A percentile compares a stretch with the other conserved stretches of the same genome.
Conservation (phyloP, 2,329 filamentous ascomycete genomes). For the Eutypa lata region DNA sequence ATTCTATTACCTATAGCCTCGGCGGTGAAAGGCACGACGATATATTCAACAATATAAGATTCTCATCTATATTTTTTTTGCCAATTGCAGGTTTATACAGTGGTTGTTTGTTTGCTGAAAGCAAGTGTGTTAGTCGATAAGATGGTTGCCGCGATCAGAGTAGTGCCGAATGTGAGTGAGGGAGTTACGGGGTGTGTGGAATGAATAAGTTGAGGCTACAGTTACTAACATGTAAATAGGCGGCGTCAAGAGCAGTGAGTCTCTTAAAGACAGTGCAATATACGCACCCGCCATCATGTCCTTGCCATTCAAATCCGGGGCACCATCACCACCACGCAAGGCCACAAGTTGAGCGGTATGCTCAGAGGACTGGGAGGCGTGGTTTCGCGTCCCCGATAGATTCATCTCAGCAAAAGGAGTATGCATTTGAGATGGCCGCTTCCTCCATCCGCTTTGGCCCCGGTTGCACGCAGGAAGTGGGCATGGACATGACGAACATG, state of each 20-base stretch:
- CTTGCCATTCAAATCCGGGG: constrained; percentile 86
- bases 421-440: constrained; percentile 98
- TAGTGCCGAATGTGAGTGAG: constrained; percentile 32
- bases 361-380: constrained; percentile 43
- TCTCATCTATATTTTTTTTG: too few species aligned
- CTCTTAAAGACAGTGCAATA: constrained; percentile 88
- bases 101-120: too few species aligned
- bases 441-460: constrained; percentile 92
- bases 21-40: too few species aligned
- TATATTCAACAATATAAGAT: too few species aligned
- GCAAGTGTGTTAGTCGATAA: constrained; percentile 1
- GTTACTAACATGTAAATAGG: constrained; percentile 34
- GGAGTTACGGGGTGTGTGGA: too few species aligned
- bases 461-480: constrained; percentile 90
- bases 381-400: constrained; percentile 75
- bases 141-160: constrained; percentile 31
- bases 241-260: constrained; percentile 62
- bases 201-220: background rate
- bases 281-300: constrained; percentile 81
- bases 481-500: constrained; percentile 96
- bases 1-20: too few species aligned
- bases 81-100: too few species aligned
- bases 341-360: constrained; percentile 40
- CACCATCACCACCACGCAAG: constrained; percentile 68
- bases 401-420: constrained; percentile 76